These are phyloP conservation scores for Cryptococcus sp. DNA, from an alignment of 1,284 basidiomycete genomes.

Conservation along the genomic window DNA sequence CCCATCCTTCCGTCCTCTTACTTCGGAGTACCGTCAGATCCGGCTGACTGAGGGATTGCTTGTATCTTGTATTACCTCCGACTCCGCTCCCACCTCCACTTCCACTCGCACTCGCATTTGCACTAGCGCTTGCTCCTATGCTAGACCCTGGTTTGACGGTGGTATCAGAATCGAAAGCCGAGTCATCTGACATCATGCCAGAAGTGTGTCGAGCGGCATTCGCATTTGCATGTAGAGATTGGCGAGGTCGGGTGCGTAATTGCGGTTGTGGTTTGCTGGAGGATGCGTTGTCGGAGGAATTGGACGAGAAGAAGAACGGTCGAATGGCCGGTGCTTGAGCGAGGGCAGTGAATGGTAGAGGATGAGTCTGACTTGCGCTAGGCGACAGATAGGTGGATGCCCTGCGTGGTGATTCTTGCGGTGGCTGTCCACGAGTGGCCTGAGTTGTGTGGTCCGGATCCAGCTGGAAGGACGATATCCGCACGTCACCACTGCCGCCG, in stretches of 20 bases:
- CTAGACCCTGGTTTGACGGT: slow-evolving; percentile 41
- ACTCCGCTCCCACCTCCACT: neutral
- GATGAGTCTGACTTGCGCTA: too few relatives aligned
- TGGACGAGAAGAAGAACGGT: neutral
- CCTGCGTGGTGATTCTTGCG: neutral
- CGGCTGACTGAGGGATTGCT: slow-evolving; percentile 44
- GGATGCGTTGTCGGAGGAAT: neutral
- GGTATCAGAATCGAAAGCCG: slow-evolving; percentile 32
- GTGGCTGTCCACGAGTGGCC: neutral
- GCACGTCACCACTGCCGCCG: neutral
- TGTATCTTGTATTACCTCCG: slow-evolving; percentile 11
- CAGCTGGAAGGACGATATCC: slow-evolving; percentile 23
- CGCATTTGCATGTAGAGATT: neutral
- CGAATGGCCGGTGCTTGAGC: neutral
- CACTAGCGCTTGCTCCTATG: slow-evolving; percentile 23
- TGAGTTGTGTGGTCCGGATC: neutral
- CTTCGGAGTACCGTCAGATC: slow-evolving; percentile 41
- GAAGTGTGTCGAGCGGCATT: slow-evolving; percentile 6
- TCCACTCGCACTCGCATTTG: neutral
- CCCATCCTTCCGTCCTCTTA: slow-evolving; percentile 12
- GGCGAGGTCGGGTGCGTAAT: neutral
- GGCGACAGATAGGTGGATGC: neutral
- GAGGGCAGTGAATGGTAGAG: neutral
- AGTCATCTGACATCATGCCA: slow-evolving; percentile 12
- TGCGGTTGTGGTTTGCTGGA: neutral